These are phyloP conservation scores for Plasmodium inui DNA, from an alignment of 169 alveolate genomes.

Conservation along the genomic window DNA sequence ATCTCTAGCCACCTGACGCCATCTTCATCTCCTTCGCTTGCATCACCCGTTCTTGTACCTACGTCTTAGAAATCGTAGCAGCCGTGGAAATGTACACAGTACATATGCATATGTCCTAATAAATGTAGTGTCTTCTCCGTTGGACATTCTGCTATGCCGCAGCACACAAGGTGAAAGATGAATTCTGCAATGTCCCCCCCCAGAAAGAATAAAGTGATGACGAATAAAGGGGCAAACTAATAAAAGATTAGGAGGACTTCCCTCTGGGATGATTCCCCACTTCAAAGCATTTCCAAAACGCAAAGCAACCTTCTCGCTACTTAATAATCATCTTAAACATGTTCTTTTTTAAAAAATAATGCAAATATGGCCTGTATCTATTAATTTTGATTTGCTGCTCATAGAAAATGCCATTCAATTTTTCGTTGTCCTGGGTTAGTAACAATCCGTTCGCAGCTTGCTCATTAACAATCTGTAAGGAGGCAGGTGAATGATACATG, in stretches of 20 bases:
- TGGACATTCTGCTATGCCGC: background rate
- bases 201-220: background rate
- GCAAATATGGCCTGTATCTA: constrained; percentile 74
- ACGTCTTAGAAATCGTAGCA: background rate
- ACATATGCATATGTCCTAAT: background rate
- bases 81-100: background rate
- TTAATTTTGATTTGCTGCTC: constrained; percentile 73
- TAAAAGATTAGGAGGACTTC: background rate
- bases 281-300: background rate
- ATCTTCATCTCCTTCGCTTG: background rate
- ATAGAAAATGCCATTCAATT: constrained; percentile 69
- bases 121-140: background rate
- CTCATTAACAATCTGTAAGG: constrained; percentile 70
- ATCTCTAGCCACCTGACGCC: background rate
- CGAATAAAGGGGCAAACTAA: background rate
- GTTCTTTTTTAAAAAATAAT: constrained; percentile 58
- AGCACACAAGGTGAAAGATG: background rate
- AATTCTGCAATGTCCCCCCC: background rate
- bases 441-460: constrained; percentile 74
- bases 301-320: background rate
- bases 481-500: constrained; percentile 3
- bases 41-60: background rate
- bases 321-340: constrained; percentile 42
- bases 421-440: constrained; percentile 73
- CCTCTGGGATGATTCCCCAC: background rate